Evolutionary conservation across 1,284 basidiomycete genomes (phyloP).

Genomic region (Schizopora paradoxa): DNA sequence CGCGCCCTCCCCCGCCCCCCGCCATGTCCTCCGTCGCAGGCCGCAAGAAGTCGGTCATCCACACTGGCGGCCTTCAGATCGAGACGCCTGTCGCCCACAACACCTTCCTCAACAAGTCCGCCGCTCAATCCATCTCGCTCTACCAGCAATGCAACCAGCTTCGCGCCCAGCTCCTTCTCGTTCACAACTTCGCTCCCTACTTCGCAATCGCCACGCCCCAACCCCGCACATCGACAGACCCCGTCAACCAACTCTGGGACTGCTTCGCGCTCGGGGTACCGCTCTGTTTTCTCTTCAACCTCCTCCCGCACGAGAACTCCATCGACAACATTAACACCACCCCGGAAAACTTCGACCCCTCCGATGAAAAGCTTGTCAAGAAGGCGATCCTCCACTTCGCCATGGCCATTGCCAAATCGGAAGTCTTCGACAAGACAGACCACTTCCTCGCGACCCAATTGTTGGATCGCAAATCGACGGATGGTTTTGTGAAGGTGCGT

Average conservation of each 20-base stretch:
- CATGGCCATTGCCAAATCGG: slow-evolving; percentile 53
- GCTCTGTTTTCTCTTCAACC: slow-evolving; percentile 94
- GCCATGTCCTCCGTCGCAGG: slow-evolving; percentile 63
- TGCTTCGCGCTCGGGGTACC: slow-evolving; percentile 90
- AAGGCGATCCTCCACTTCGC: slow-evolving; percentile 75
- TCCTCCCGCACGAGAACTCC: slow-evolving; percentile 64
- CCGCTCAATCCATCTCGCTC: slow-evolving; percentile 74
- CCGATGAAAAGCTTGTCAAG: slow-evolving; percentile 75
- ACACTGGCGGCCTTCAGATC: slow-evolving; percentile 58
- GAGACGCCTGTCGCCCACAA: slow-evolving; percentile 71
- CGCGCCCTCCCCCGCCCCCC: slow-evolving; percentile 20
- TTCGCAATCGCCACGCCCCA: slow-evolving; percentile 56
- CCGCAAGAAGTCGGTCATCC: slow-evolving; percentile 79
- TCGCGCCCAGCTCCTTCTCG: slow-evolving; percentile 66
- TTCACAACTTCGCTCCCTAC: slow-evolving; percentile 66
- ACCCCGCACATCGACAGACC: slow-evolving; percentile 70
- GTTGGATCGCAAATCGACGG: slow-evolving; percentile 86
- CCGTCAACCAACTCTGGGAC: slow-evolving; percentile 92
- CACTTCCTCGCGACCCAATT: slow-evolving; percentile 84
- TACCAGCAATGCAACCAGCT: slow-evolving; percentile 84
- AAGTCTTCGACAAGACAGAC: slow-evolving; percentile 57
- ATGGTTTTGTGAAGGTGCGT: slow-evolving; percentile 90
- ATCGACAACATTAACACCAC: slow-evolving; percentile 65
- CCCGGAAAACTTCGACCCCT: slow-evolving; percentile 56
- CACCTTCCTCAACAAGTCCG: slow-evolving; percentile 81